These are phyloP conservation scores for Scheffersomyces lignicola DNA, from an alignment of 1,139 yeast genomes.

Conservation along the genomic window DNA sequence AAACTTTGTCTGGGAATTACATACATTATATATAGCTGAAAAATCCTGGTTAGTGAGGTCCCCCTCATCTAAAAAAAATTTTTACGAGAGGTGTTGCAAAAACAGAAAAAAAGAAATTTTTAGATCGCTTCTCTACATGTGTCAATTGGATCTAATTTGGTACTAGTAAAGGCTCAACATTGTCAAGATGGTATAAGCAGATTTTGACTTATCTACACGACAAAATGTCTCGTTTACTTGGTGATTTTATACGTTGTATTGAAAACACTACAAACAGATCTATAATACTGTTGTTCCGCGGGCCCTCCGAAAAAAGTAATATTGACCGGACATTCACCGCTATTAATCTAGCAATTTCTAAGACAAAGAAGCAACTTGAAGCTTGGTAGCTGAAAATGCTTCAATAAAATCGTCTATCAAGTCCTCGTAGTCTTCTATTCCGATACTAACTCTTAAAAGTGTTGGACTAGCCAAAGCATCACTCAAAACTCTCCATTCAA, in stretches of 20 bases:
- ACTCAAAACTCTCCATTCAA: constrained; percentile 86
- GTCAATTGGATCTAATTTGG: too few relatives aligned
- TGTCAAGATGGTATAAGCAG: too few relatives aligned
- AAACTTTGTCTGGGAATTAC: neutral
- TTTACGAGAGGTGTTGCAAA: constrained; percentile 1
- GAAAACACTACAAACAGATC: too few relatives aligned
- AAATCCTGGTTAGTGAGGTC: constrained; percentile 3
- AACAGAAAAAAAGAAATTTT: too few relatives aligned
- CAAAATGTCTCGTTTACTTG: too few relatives aligned
- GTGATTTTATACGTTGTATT: too few relatives aligned
- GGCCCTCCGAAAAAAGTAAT: too few relatives aligned
- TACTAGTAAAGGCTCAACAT: too few relatives aligned
- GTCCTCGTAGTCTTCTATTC: constrained; percentile 74
- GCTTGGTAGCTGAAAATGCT: constrained; percentile 17
- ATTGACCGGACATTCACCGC: too few relatives aligned
- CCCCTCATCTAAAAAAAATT: neutral
- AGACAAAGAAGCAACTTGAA: constrained; percentile 1
- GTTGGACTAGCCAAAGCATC: constrained; percentile 57
- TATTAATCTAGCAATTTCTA: neutral
- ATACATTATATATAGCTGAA: neutral
- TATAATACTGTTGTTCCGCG: too few relatives aligned
- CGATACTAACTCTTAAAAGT: constrained; percentile 73
- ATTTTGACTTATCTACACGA: too few relatives aligned
- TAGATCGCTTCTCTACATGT: too few relatives aligned
- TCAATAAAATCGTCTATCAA: constrained; percentile 59